Evolutionary conservation across 257 asterid species (phyloP).

Genomic region (Nicotiana sylvestris): DNA sequence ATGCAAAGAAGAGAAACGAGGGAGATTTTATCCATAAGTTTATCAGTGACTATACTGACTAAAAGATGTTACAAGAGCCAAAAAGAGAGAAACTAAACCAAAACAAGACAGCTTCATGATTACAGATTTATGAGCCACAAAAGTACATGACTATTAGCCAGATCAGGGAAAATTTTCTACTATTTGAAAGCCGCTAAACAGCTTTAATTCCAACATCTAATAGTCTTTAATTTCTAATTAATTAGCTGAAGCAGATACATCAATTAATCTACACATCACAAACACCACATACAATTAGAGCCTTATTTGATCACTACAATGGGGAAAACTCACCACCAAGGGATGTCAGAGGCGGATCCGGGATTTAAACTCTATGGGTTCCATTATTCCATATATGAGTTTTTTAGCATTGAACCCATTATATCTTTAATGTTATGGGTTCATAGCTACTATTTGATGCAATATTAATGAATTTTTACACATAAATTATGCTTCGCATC

Average conservation of each 20-base stretch:
- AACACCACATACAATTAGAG: neutral
- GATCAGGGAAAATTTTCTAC: neutral
- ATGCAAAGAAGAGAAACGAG: neutral
- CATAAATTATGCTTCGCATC: too few relatives aligned
- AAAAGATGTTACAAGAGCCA: too few relatives aligned
- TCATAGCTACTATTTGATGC: too few relatives aligned
- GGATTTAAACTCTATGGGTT: too few relatives aligned
- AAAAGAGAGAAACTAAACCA: neutral
- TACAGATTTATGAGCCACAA: neutral
- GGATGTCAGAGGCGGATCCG: too few relatives aligned
- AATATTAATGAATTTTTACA: too few relatives aligned
- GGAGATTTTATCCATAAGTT: neutral
- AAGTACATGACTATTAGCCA: neutral
- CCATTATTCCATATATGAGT: too few relatives aligned
- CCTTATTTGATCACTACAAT: neutral
- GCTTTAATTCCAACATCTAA: neutral
- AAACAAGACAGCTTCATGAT: neutral
- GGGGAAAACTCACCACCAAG: neutral
- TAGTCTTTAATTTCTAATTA: neutral
- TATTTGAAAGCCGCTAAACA: neutral
- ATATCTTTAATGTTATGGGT: too few relatives aligned
- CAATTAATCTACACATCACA: neutral
- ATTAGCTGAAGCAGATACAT: neutral
- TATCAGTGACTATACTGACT: neutral
- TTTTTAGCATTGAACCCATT: too few relatives aligned